Conservation (phyloP, 345 rosid species). For the Lenwebbia sp. region DNA sequence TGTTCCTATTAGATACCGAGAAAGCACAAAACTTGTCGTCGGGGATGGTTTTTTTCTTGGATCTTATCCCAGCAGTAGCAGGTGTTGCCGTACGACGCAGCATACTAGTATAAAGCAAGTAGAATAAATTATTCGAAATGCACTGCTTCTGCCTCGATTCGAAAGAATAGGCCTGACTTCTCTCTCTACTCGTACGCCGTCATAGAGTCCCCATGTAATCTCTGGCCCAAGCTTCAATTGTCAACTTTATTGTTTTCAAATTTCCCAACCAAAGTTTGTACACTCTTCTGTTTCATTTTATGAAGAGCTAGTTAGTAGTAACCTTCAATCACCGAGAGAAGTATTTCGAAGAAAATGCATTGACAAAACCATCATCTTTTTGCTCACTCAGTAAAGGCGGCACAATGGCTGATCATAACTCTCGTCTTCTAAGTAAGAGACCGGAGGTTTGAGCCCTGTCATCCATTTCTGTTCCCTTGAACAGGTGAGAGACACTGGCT, state of each 20-base stretch:
- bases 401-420: not conserved
- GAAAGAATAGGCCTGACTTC: not conserved
- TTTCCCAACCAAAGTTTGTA: not conserved
- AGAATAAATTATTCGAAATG: not conserved
- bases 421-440: not conserved
- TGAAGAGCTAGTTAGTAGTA: not conserved
- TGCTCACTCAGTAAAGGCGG: not conserved
- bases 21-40: not conserved
- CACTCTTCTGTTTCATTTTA: not conserved
- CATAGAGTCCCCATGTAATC: not conserved
- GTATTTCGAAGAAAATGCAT: not conserved
- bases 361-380: not conserved
- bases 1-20: not conserved
- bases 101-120: not conserved
- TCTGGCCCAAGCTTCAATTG: rapidly evolving
- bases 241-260: not conserved
- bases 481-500: not conserved
- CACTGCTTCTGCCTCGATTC: not conserved
- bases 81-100: not conserved
- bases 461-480: not conserved
- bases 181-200: not conserved
- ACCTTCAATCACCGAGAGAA: not conserved
- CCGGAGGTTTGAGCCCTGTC: rapidly evolving
- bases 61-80: not conserved
- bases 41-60: not conserved